Evolutionary conservation across 129 eudicot species (phyloP).

Genomic region (Flaveria ramosissima): DNA sequence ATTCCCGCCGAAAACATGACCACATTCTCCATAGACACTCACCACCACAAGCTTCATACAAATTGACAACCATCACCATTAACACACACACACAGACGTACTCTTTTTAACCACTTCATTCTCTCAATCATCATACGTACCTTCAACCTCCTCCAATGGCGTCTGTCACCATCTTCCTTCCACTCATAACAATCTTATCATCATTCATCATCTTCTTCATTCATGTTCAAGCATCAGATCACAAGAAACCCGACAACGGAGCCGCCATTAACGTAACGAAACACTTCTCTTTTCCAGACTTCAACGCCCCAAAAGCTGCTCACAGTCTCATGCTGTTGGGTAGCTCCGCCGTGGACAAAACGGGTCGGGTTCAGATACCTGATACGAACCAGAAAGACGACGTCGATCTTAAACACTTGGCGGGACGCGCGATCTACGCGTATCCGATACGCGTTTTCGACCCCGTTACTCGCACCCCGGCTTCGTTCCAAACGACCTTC

Average conservation of each 20-base stretch:
- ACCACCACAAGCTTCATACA: constrained; percentile 28
- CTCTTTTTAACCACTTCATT: constrained; percentile 7
- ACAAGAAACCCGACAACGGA: constrained; percentile 16
- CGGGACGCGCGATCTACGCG: constrained; percentile 60
- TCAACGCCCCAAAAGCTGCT: constrained; percentile 34
- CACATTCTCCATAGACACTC: constrained; percentile 28
- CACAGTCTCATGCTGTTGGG: constrained; percentile 60
- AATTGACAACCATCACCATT: constrained; percentile 16
- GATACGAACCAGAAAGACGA: constrained; percentile 25
- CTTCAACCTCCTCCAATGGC: constrained; percentile 12
- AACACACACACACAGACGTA: constrained; percentile 1
- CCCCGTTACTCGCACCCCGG: constrained; percentile 54
- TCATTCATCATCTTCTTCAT: constrained; percentile 32
- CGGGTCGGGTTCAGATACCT: constrained; percentile 57
- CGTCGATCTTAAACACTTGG: constrained; percentile 43
- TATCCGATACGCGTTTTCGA: constrained; percentile 62
- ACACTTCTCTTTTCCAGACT: constrained; percentile 51
- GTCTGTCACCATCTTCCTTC: constrained; percentile 18
- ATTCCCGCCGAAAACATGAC: constrained; percentile 16
- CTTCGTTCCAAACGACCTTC: constrained; percentile 64
- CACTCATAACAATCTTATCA: constrained; percentile 11
- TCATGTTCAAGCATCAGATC: constrained; percentile 17
- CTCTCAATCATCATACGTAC: constrained; percentile 26
- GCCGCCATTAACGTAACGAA: constrained; percentile 46
- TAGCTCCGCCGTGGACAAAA: constrained; percentile 48